Evolutionary conservation across 495 filamentous ascomycete genomes (phyloP), one percentile per base, ranked within the genome.

Genomic region (Penicillium simplicissimum): DNA sequence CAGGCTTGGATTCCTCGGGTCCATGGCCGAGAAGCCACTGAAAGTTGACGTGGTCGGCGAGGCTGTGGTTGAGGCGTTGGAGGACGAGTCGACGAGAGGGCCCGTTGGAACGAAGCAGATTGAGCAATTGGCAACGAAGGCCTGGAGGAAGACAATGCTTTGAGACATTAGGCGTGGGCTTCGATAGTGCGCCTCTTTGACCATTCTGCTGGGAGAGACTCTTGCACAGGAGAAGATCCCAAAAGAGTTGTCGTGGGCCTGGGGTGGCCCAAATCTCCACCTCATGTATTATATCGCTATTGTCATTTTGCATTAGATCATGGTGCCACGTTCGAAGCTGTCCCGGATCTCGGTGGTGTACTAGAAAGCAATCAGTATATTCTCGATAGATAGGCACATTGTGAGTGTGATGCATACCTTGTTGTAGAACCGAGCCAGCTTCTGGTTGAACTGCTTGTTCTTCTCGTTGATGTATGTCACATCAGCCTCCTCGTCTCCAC

Each of bases 391-490:
- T 33, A 43, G 14, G 1, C 17, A 25, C 42, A 14, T 19, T 2
- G 35, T 33, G 25, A 15, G 8, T 9, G 31, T n/a, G 9, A 74
- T n/a, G 14, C 81, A 56, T 79, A 88, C 86, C 84, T 97, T 96
- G 79, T 98, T 93, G 76, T 98, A 98, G 74, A 96, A 98, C 66
- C 96, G 84, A 52, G 87, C 81, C 76, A 98, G 76, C 78, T 98
- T 98, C 79, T 95, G 89, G 84, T 98, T 98, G 80, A 98, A 98
- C 80, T 96, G 91, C 81, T 96, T 96, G 81, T 96, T 96, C 89
- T 98, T 97, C 76, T 97, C 92, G 75, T 98, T 98, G 83, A 98
- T 98, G 77, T 96, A 98, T 10, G 96, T 98, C 60, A 98, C 91
- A 72, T 98, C 95, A 28, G 84, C 85, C 36, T 93, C 91, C 23